Conservation (phyloP, 805 yeast species). For the Ogataea wickerhamii region DNA sequence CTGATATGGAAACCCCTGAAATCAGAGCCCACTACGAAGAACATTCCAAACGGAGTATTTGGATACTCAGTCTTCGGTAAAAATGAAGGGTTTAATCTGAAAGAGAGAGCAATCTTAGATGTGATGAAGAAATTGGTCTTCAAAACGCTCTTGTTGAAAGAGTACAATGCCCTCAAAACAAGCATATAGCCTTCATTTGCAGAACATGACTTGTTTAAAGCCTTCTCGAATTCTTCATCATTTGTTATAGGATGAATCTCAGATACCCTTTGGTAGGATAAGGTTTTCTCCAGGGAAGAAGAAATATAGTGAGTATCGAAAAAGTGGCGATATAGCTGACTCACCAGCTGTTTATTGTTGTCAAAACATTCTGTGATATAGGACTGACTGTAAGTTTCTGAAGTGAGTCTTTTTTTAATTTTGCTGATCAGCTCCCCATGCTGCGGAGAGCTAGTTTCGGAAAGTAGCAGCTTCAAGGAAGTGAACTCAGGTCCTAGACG, state of each 20-base stretch:
- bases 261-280: conserved; percentile 83
- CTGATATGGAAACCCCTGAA: conserved; percentile 97
- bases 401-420: conserved; percentile 83
- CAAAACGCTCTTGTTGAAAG: conserved; percentile 81
- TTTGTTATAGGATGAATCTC: conserved; percentile 69
- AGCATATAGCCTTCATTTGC: conserved; percentile 77
- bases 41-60: conserved; percentile 90
- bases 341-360: conserved; percentile 64
- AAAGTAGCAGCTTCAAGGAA: conserved; percentile 61
- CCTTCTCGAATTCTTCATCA: conserved; percentile 69
- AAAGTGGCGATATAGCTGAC: conserved; percentile 83
- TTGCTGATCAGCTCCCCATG: conserved; percentile 73
- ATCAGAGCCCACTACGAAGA: conserved; percentile 92
- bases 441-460: conserved; percentile 55
- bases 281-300: conserved; percentile 65
- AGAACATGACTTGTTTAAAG: conserved; percentile 65
- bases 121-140: conserved; percentile 94
- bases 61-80: conserved; percentile 87
- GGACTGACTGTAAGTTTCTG: conserved; percentile 88
- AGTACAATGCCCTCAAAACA: conserved; percentile 76
- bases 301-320: conserved; percentile 86
- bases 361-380: conserved; percentile 76
- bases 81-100: conserved; percentile 83
- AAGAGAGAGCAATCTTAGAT: conserved; percentile 91
- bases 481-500: conserved; percentile 88